Conservation (phyloP, 2,329 filamentous ascomycete genomes). For the Claviceps capensis region DNA sequence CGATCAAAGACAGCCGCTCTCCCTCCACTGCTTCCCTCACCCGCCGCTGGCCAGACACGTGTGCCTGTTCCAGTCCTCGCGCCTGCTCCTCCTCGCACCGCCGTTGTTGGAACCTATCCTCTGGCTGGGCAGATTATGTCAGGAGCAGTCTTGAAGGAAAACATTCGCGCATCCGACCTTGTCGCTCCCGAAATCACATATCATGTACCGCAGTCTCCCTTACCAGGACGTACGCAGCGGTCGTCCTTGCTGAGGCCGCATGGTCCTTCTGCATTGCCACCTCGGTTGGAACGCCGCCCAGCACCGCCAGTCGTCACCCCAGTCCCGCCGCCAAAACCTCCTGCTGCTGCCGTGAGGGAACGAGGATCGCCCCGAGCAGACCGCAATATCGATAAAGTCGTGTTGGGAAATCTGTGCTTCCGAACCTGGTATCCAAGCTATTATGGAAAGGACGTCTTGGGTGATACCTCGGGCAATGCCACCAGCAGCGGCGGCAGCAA, state of each 20-base stretch:
- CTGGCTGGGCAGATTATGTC: conserved; percentile 4
- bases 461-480: conserved; percentile 27
- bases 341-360: conserved; percentile 13
- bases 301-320: conserved; percentile 17
- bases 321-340: conserved; percentile 22
- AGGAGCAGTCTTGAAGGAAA: conserved; percentile 9
- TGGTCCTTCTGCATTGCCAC: conserved; percentile 19
- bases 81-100: conserved; percentile 1
- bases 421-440: conserved; percentile 88
- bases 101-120: background rate
- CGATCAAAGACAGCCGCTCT: conserved; percentile 5
- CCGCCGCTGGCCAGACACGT: background rate
- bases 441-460: conserved; percentile 60
- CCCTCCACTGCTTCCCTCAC: conserved; percentile 1
- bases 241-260: conserved; percentile 22
- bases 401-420: conserved; percentile 73
- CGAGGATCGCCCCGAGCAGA: conserved; percentile 33
- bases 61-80: conserved; percentile 1
- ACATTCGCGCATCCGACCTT: conserved; percentile 19
- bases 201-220: conserved; percentile 22
- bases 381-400: conserved; percentile 75
- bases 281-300: conserved; percentile 16
- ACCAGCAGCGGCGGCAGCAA: conserved; percentile 14
- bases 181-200: conserved; percentile 28
- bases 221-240: conserved; percentile 10